Conservation (phyloP, 2,329 filamentous ascomycete genomes). For the Ceratocystiopsis minuta region DNA sequence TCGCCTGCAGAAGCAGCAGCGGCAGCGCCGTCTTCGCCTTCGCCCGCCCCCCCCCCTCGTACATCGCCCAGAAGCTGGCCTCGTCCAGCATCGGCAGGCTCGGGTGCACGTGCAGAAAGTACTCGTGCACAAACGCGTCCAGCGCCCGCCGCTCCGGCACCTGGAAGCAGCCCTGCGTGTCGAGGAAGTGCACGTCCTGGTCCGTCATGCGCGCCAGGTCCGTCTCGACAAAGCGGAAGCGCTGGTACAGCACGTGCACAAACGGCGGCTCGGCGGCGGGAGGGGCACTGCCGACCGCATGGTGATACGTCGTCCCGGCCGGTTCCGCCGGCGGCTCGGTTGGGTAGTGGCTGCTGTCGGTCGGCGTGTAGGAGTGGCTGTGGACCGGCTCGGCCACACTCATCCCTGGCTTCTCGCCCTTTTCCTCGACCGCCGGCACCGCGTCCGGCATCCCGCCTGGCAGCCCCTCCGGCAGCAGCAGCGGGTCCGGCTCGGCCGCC, state of each 20-base stretch:
- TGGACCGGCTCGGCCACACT: no score
- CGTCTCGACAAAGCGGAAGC: conserved; percentile 23
- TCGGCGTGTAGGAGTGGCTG: no score
- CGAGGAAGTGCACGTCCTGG: conserved; percentile 24
- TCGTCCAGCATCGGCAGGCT: conserved; percentile 25
- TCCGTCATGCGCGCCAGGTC: conserved; percentile 20
- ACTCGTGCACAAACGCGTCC: conserved; percentile 28
- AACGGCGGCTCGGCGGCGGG: no score
- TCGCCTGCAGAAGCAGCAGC: conserved; percentile 26
- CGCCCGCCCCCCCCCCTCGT: conserved; percentile 9
- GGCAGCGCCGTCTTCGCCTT: conserved; percentile 14
- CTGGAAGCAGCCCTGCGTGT: conserved; percentile 25
- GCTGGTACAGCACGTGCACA: conserved; percentile 15
- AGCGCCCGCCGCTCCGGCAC: conserved; percentile 21
- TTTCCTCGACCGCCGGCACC: no score
- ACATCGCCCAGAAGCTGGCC: conserved; percentile 27
- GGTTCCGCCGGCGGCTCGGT: no score
- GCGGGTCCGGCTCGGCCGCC: no score
- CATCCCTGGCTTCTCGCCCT: no score
- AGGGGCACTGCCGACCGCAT: no score
- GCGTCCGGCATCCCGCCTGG: no score
- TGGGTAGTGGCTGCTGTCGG: no score
- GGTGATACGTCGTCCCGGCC: no score
- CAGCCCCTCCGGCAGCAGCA: no score
- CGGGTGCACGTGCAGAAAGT: conserved; percentile 27